Evolutionary conservation across 2,329 filamentous ascomycete species (phyloP), one percentile per base, ranked within the genome.

Genomic region (Colletotrichum somersetense): DNA sequence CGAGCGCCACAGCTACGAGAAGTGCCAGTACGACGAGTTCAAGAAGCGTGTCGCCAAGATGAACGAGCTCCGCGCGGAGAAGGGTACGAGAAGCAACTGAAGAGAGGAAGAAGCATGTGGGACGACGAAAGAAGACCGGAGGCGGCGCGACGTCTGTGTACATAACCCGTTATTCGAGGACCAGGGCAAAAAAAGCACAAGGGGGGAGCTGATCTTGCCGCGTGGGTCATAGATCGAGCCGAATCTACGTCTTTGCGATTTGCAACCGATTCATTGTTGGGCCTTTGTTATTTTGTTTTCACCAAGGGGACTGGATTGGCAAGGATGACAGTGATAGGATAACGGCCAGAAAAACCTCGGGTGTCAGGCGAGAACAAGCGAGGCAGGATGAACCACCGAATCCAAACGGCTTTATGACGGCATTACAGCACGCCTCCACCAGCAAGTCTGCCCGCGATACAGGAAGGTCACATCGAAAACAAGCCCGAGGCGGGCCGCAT

Each of bases 11-110:
- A 92, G 91, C 80, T 99, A 99, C 88, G 96, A 99, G 83, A 98
- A 98, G 84, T 99, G 96, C 90, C 96, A 99, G 81, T 99, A 99
- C 85, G 93, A 93, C 75, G 96, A 98, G 83, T 99, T 99, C 89
- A 97, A 97, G 91, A 94, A 96, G 89, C 91, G 96, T 71, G 96
- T 99, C 75, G 94, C 93, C 80, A 98, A 97, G 91, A 99, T 99
- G 96, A 91, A 98, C 79, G 95, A 99, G 87, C 85, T 99, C 80
- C 90, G 95, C 81, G 95, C 91, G 76, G 91, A 93, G 73, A 97
- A 97, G 89, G 90, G 85, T 71, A 91, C 89, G 79, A 90, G 96
- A 83, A 97, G 93, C 88, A 98, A 97, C 85, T 97, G 83, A 64
- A 46, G 50, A 23, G 18, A n/a, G 0, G 16, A 40, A n/a, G 20